Evolutionary conservation across 148 eudicot genomes (phyloP), one percentile per base, ranked within the genome.

Genomic region (Limonium bicolor): DNA sequence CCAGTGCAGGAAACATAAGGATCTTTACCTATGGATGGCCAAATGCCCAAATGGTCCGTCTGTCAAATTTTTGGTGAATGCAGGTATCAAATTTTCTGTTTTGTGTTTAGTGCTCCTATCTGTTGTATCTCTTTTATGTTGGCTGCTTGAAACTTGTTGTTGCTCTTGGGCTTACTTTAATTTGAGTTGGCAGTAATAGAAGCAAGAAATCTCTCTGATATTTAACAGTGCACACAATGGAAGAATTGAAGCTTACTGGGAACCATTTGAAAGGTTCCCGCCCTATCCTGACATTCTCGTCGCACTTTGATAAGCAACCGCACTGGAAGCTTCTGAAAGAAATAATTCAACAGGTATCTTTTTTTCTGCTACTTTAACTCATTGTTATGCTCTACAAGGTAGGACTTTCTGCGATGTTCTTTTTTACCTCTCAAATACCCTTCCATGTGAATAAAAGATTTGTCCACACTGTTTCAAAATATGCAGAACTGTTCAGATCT

Each of bases 1-100:
- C 18, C 90, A 88, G 97, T 88, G 97, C 54, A 72, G 95, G 59
- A 88, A 88, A 58, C 93, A 82, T 27, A 88, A 74, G 53, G 97
- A 88, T 48, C 94, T 88, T 34, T 88, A 84, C 47, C 46, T 88
- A 30, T 88, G 97, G 97, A 80, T 88, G 93, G 78, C 84, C 50
- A 88, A 80, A 70, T 83, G 87, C 65, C 97, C 97, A 10, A 84
- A 63, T 56, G 97, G 97, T 26, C 97, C 97, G 27, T 88, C 97
- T 2, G 92, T 88, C 31, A 88, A 84, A 65, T 88, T 88, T 58
- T 55, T 88, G 55, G 97, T 83, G 31, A 84, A 88, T 65, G 97
- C 94, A 59, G 95, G 94, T 88, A 60, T 63, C 25, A 14, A 16
- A 21, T 46, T 6, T 36, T 25, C 27, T 29, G 10, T 9, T 26